These are phyloP conservation scores for Paramyrothecium sp. DNA, from an alignment of 2,329 filamentous ascomycete genomes.

Conservation along the genomic window DNA sequence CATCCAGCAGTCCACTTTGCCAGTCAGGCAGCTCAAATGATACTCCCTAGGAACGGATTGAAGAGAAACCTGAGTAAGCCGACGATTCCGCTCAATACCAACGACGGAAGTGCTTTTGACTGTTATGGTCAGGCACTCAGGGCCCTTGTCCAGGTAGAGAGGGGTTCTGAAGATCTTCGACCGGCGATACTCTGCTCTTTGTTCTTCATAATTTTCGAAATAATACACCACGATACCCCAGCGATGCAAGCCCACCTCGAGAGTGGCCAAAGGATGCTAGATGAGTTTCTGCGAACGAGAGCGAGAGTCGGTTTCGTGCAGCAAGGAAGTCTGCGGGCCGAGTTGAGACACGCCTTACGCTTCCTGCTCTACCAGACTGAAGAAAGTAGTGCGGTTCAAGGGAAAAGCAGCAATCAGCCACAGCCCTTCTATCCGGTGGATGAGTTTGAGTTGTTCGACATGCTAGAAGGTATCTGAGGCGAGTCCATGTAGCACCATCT, in stretches of 20 bases:
- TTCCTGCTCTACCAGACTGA: constrained; percentile 7
- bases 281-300: constrained; percentile 23
- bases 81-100: too few species aligned
- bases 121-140: constrained; percentile 31
- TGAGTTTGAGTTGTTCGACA: too few species aligned
- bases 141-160: constrained; percentile 18
- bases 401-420: too few species aligned
- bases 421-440: too few species aligned
- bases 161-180: constrained; percentile 14
- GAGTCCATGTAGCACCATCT: too few species aligned
- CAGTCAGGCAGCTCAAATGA: constrained; percentile 33
- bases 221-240: constrained; percentile 31
- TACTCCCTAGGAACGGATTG: constrained; percentile 23
- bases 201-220: constrained; percentile 36
- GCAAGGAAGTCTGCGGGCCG: constrained; percentile 7
- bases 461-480: too few species aligned
- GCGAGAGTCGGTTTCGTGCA: not conserved
- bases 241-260: constrained; percentile 32
- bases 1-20: constrained; percentile 33
- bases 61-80: not conserved
- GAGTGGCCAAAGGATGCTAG: constrained; percentile 33
- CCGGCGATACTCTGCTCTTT: constrained; percentile 32
- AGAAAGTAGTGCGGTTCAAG: too few species aligned
- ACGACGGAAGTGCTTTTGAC: constrained; percentile 22
- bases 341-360: constrained; percentile 15